Conservation (phyloP, 495 filamentous ascomycete species). For the Xylaria intraflava region DNA sequence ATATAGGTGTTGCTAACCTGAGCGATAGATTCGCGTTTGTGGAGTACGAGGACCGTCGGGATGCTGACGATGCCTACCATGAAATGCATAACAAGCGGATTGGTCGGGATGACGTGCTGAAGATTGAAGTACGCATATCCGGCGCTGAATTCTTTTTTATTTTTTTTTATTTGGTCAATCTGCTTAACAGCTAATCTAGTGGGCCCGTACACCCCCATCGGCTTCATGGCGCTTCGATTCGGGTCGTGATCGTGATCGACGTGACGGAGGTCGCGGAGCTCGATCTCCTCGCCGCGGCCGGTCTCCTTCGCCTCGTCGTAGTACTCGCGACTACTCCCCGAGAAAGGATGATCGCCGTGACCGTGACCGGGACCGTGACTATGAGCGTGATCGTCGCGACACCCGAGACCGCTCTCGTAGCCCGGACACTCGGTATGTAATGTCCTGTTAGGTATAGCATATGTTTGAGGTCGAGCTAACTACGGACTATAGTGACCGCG, state of each 20-base stretch:
- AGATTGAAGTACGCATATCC: conserved; percentile 74
- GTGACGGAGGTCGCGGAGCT: conserved; percentile 46
- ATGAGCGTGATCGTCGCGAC: conserved; percentile 69
- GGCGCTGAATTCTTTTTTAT: not conserved
- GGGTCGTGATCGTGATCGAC: conserved; percentile 65
- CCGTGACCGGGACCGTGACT: conserved; percentile 72
- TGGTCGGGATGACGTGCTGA: conserved; percentile 89
- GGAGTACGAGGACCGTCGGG: conserved; percentile 97
- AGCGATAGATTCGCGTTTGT: conserved; percentile 87
- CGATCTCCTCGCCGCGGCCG: conserved; percentile 75
- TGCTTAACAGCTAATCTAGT: conserved; percentile 48
- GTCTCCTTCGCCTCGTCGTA: conserved; percentile 67
- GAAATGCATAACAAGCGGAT: conserved; percentile 99
- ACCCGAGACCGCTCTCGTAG: conserved; percentile 66
- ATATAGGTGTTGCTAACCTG: conserved; percentile 21
- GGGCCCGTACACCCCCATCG: conserved; percentile 96
- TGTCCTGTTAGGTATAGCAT: conserved; percentile 1
- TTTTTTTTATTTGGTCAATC: not conserved
- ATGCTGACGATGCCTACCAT: conserved; percentile 98
- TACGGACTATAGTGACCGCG: conserved; percentile 38
- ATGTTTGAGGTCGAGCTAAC: conserved; percentile 9
- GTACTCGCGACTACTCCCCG: conserved; percentile 79
- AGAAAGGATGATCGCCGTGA: conserved; percentile 86
- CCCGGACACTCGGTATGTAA: conserved; percentile 63
- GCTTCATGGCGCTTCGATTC: conserved; percentile 98